Conservation (phyloP, 345 rosid genomes). For the Orychophragmus violaceus region DNA sequence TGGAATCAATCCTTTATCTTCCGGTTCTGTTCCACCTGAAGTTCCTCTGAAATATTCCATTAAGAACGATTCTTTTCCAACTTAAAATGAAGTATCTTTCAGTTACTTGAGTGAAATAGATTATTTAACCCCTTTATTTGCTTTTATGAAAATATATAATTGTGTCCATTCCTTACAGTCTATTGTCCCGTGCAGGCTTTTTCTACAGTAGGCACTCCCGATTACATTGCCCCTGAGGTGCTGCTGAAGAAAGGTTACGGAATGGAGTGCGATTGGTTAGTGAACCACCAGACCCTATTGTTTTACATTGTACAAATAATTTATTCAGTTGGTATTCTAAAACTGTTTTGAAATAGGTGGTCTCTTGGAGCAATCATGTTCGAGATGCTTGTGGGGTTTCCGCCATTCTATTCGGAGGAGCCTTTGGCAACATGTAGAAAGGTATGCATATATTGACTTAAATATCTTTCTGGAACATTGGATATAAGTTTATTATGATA, state of each 20-base stretch:
- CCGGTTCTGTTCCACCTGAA: background rate
- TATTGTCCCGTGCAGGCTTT: slow-evolving; percentile 33
- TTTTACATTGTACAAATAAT: background rate
- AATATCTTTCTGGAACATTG: background rate
- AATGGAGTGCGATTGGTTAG: slow-evolving; percentile 47
- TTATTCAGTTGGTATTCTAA: slow-evolving; percentile 13
- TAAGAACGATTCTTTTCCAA: background rate
- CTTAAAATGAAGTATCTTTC: background rate
- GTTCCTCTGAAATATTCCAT: background rate
- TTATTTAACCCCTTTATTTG: background rate
- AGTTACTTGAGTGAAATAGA: background rate
- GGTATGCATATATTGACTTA: slow-evolving; percentile 32
- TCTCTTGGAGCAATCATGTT: slow-evolving; percentile 48
- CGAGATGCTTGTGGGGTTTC: slow-evolving; percentile 50
- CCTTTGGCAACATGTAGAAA: slow-evolving; percentile 44
- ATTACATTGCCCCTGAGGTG: slow-evolving; percentile 47
- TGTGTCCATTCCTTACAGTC: background rate
- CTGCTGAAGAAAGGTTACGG: slow-evolving; percentile 47
- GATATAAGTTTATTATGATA: background rate
- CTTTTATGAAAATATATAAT: background rate
- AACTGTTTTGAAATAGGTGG: slow-evolving; percentile 35
- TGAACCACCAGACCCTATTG: slow-evolving; percentile 12
- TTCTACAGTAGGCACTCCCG: slow-evolving; percentile 47
- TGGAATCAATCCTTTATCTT: slow-evolving; percentile 17
- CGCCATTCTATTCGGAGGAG: slow-evolving; percentile 45